A percentile compares a stretch with the other conserved stretches of the same genome.
phyloP scores from a whole-genome alignment of 2,329 filamentous ascomycete species.

The Colletotrichum lini region DNA sequence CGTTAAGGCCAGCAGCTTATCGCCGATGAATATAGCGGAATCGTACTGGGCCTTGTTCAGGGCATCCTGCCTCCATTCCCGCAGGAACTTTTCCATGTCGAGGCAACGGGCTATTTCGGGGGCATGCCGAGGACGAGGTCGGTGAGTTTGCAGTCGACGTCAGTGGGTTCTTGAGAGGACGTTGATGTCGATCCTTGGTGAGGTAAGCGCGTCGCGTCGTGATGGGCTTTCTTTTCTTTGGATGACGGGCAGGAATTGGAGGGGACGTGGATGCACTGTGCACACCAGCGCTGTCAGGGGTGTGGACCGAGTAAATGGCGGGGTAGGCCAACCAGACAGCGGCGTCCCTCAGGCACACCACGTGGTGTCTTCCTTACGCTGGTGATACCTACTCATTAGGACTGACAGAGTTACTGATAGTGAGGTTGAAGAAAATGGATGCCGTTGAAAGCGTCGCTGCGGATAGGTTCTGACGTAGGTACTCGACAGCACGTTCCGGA shows the following conservation, averaged over 20 bases:
- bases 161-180: slow-evolving; percentile 13
- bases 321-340: slow-evolving; percentile 39
- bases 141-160: neutral
- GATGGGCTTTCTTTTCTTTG: slow-evolving; percentile 42
- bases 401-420: neutral
- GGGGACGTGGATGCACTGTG: slow-evolving; percentile 41
- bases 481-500: neutral
- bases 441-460: neutral
- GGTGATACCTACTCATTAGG: neutral
- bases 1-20: slow-evolving; percentile 95
- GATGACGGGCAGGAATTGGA: slow-evolving; percentile 36
- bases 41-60: slow-evolving; percentile 97
- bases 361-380: slow-evolving; percentile 16
- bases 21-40: slow-evolving; percentile 95
- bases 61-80: slow-evolving; percentile 95
- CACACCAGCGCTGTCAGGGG: slow-evolving; percentile 29
- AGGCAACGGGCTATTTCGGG: slow-evolving; percentile 26
- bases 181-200: slow-evolving; percentile 36
- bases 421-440: neutral
- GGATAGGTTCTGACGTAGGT: neutral
- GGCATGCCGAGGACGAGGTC: slow-evolving; percentile 22
- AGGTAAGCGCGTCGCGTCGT: slow-evolving; percentile 41
- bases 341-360: slow-evolving; percentile 36
- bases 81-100: slow-evolving; percentile 90
- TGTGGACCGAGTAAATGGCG: slow-evolving; percentile 42